Evolutionary conservation across 2,329 filamentous ascomycete genomes (phyloP).

Genomic region (Akanthomyces lecanii): DNA sequence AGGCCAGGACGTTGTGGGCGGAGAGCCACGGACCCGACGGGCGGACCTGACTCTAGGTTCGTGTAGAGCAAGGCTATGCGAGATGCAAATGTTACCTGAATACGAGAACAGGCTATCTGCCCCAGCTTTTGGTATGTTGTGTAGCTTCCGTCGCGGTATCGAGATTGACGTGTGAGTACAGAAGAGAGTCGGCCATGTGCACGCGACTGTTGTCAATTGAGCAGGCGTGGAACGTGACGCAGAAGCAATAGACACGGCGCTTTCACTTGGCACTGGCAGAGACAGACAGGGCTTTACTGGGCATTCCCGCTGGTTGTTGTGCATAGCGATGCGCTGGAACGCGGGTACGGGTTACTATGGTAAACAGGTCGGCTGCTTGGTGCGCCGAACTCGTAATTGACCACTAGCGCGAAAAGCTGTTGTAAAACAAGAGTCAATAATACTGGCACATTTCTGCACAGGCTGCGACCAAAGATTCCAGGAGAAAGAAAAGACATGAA

Average conservation of each 20-base stretch:
- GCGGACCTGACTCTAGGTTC: not conserved
- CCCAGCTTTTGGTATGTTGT: too few relatives aligned
- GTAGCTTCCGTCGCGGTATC: not conserved
- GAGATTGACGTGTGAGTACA: not conserved
- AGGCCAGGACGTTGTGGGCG: not conserved
- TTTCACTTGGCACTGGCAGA: not conserved
- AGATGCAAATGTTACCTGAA: not conserved
- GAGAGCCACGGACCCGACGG: not conserved
- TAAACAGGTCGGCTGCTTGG: not conserved
- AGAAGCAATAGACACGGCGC: too few relatives aligned
- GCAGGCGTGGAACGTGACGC: not conserved
- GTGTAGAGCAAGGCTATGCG: not conserved
- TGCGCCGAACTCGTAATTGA: not conserved
- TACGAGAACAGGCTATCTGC: not conserved
- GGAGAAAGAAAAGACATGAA: too few relatives aligned
- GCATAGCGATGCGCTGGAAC: not conserved
- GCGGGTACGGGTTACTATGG: not conserved
- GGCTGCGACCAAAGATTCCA: too few relatives aligned
- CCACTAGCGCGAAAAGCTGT: not conserved
- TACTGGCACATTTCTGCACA: not conserved
- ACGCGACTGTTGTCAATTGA: not conserved
- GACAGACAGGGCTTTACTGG: not conserved
- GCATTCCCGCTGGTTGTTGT: not conserved
- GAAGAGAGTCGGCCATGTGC: not conserved
- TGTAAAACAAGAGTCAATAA: not conserved